A percentile compares a stretch with the other conserved stretches of the same genome.
Evolutionary conservation across 2,329 filamentous ascomycete genomes (phyloP).

Genomic region (Cytospora mali): DNA sequence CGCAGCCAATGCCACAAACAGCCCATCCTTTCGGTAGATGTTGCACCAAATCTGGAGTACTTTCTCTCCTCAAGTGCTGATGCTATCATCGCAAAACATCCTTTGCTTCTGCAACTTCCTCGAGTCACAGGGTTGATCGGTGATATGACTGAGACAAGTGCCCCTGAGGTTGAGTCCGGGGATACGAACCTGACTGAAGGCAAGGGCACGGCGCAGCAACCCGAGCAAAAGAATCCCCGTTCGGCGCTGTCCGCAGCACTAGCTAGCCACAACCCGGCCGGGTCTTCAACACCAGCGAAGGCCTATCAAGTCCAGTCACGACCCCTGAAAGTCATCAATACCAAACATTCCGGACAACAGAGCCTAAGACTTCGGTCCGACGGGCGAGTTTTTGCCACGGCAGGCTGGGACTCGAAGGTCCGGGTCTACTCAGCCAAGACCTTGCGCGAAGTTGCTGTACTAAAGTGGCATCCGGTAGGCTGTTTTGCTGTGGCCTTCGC

Average conservation of each 20-base stretch:
- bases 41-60: constrained; percentile 52
- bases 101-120: constrained; percentile 49
- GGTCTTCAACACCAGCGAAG: constrained; percentile 22
- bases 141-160: constrained; percentile 7
- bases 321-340: constrained; percentile 67
- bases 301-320: constrained; percentile 38
- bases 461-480: constrained; percentile 92
- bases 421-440: constrained; percentile 81
- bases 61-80: constrained; percentile 86
- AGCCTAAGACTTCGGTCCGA: constrained; percentile 76
- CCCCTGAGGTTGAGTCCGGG: background rate
- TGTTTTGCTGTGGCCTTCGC: constrained; percentile 82
- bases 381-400: constrained; percentile 81
- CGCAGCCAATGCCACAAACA: constrained; percentile 71
- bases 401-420: constrained; percentile 85
- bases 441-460: constrained; percentile 83
- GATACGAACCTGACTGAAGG: background rate
- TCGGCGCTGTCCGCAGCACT: constrained; percentile 23
- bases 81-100: constrained; percentile 75
- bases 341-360: constrained; percentile 90
- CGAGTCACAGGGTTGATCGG: constrained; percentile 26
- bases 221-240: constrained; percentile 23
- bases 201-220: constrained; percentile 6
- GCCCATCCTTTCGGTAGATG: constrained; percentile 75
- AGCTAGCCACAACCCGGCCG: constrained; percentile 6